Base-by-base conservation (phyloP, 352 stramenopile genomes). In the Pythium volutum region DNA sequence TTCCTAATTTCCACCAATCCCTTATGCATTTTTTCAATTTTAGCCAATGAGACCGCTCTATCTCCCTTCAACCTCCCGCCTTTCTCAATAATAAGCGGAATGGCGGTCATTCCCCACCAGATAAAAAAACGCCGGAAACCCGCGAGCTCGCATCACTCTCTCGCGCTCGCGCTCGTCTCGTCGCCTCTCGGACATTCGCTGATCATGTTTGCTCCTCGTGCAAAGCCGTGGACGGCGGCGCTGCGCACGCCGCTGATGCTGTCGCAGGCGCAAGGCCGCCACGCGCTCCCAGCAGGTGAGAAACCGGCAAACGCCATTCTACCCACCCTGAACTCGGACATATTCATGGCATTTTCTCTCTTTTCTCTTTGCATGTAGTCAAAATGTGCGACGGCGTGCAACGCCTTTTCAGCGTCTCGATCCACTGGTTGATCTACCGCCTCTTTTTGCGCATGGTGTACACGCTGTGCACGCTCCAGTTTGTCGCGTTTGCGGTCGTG, bases 221-320 rank as follows among this genome's bases (percentile, higher is more conserved):
- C 33, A 20, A 18, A 15, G 4, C 33, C 49, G 31, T 45, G 49
- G 49, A 33, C 33, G 4, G 14, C 20, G 6, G 33, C 49, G 14
- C 33, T 46, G 7, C 23, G 49, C 33, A 14, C 33, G 49, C 49
- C 49, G 33, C 49, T 56, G 11, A 14, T 56, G 49, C 20, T 56
- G 18, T 20, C 33, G 20, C 9, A 31, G 33, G 49, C 49, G 22
- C 49, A 34, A 31, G 49, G 22, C 49, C 31, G 31, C 33, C n/a
- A 56, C 33, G 49, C 49, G 20, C 31, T 14, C 10, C 49, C 14
- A 14, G 31, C 31, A 23, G 33, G 49, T 46, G 12, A n/a, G 45
- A 39, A 27, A 39, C 10, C 12, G 38, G 12, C 7, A 12, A 7
- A 38, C 33, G 7, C 33, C 33, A 7, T 38, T 38, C 12, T n/a